Evolutionary conservation across 75 land plant genomes (phyloP), one percentile per base, ranked within the genome.

Genomic region (Picea glauca): DNA sequence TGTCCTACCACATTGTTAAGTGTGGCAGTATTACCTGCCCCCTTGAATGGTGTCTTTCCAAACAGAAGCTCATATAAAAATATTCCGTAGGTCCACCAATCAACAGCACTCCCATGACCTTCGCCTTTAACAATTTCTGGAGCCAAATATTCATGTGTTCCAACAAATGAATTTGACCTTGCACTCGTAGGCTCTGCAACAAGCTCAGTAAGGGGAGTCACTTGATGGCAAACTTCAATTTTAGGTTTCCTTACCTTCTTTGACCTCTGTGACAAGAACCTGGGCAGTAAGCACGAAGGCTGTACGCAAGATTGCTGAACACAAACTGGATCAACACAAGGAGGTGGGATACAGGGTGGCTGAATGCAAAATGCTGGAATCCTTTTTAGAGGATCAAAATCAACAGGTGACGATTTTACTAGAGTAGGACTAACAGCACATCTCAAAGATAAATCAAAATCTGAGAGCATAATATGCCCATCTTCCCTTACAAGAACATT

Each of bases 41-140:
- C 98, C 67, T 93, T 94, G 84, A 94, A 94, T 23, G 98, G 98
- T 0, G 98, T 94, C 81, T 79, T 91, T 2, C 98, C 98, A 75
- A 84, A 89, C 4, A 94, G 81, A 56, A 94, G 86, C 82, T 94
- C 98, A 74, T 91, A 94, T 56, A 94, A 76, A 67, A 94, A 93
- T 43, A 94, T 89, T 12, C 98, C 98, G 58, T 89, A 89, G 4
- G 95, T 94, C 98, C 98, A 94, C 98, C 98, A 94, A 58, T 94
- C 98, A 14, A 94, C 98, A 2, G 98, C 90, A 82, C 91, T 94
- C 12, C 98, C 98, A 83, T 94, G 98, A 43, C 98, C 95, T 56
- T 93, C 96, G 12, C 93, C 96, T 78, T 89, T 88, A 83, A 94
- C 88, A 70, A 93, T 92, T 76, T 93, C 96, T 1, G 96, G 96